These are phyloP conservation scores for Noccaea bulbosa DNA, from an alignment of 345 rosid genomes.

Conservation along the genomic window DNA sequence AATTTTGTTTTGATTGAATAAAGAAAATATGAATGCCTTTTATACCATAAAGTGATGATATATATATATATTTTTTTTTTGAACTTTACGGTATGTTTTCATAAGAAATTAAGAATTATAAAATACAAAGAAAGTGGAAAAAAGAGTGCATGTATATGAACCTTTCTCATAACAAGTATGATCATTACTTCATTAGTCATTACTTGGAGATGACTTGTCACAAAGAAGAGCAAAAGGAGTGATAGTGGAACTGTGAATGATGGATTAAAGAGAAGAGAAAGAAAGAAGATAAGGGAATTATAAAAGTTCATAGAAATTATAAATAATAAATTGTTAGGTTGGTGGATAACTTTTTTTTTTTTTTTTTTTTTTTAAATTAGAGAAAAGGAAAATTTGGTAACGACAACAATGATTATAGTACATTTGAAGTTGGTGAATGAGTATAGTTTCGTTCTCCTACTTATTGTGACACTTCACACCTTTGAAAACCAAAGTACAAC, in stretches of 20 bases:
- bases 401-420: constrained; percentile 33
- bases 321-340: constrained; percentile 32
- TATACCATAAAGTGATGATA: constrained; percentile 19
- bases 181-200: constrained; percentile 41
- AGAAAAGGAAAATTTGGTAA: constrained; percentile 16
- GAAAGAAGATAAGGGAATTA: constrained; percentile 33
- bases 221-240: constrained; percentile 37
- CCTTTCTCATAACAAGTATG: constrained; percentile 35
- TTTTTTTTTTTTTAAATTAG: background rate
- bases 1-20: background rate
- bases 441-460: constrained; percentile 33
- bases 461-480: constrained; percentile 29
- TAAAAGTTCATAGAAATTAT: constrained; percentile 2
- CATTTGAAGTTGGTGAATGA: constrained; percentile 41
- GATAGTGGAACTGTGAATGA: constrained; percentile 45
- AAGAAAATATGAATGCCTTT: constrained; percentile 16
- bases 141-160: constrained; percentile 37
- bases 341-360: constrained; percentile 13
- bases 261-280: constrained; percentile 38
- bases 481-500: constrained; percentile 20
- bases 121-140: constrained; percentile 33
- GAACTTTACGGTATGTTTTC: background rate
- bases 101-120: constrained; percentile 1
- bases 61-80: no score
- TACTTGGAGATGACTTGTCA: constrained; percentile 42